Percentiles rank a stretch among this genome's conserved stretches.
These are phyloP conservation scores for Psilocybe azurescens DNA, from an alignment of 768 basidiomycete genomes.

Conservation along the genomic window DNA sequence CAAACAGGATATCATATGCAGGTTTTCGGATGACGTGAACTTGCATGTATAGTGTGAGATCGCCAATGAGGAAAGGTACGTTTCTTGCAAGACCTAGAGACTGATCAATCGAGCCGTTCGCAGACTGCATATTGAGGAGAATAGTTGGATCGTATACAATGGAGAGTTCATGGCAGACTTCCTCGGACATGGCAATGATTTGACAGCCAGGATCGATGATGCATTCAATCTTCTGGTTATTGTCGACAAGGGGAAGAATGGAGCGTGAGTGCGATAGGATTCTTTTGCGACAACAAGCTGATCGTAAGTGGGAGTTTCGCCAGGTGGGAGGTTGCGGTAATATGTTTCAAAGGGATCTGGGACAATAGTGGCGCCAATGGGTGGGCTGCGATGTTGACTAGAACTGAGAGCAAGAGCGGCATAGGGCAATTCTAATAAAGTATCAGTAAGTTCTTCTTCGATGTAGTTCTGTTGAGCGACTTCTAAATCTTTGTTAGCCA, in stretches of 20 bases:
- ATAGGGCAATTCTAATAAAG: no score
- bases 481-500: neutral
- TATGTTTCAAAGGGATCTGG: constrained; percentile 11
- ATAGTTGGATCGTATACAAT: constrained; percentile 11
- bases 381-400: constrained; percentile 12
- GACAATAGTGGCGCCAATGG: constrained; percentile 6
- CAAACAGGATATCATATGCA: constrained; percentile 31
- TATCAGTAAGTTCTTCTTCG: neutral
- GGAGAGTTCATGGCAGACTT: neutral
- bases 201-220: constrained; percentile 27
- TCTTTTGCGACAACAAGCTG: constrained; percentile 27
- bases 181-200: constrained; percentile 14
- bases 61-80: constrained; percentile 27
- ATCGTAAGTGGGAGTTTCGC: constrained; percentile 9
- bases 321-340: constrained; percentile 15
- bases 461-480: neutral
- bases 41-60: constrained; percentile 30
- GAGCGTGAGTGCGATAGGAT: constrained; percentile 24
- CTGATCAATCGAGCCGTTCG: constrained; percentile 24
- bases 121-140: constrained; percentile 27
- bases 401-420: neutral
- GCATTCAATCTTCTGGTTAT: constrained; percentile 22
- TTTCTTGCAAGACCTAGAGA: constrained; percentile 30
- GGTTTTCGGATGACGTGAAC: constrained; percentile 29
- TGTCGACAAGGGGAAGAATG: constrained; percentile 24